A percentile compares a stretch with the other conserved stretches of the same genome.
Conservation (phyloP, 208 protist species). For the Trypanosoma cruzi region DNA sequence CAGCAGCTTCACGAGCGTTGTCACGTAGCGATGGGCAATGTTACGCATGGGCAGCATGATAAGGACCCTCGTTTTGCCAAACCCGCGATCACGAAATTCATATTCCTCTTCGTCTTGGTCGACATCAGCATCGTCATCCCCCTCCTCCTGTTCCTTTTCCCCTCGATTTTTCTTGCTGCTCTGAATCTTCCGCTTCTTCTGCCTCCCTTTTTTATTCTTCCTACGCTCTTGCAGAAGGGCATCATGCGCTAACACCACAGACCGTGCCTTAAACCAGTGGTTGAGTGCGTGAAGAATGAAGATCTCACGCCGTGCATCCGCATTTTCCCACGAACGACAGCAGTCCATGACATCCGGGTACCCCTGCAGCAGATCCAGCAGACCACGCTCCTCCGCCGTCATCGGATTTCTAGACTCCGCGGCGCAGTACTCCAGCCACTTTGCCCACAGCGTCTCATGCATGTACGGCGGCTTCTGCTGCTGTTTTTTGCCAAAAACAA, state of each 20-base stretch:
- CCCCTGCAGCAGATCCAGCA: slow-evolving; percentile 73
- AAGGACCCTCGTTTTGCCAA: slow-evolving; percentile 92
- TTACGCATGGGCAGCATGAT: slow-evolving; percentile 95
- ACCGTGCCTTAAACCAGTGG: slow-evolving; percentile 87
- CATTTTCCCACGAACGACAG: slow-evolving; percentile 75
- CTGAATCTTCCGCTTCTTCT: neutral
- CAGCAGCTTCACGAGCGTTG: slow-evolving; percentile 78
- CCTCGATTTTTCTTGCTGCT: slow-evolving; percentile 21
- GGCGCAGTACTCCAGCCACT: slow-evolving; percentile 61
- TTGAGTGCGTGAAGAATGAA: slow-evolving; percentile 76
- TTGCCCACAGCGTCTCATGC: slow-evolving; percentile 69
- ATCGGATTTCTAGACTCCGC: slow-evolving; percentile 31
- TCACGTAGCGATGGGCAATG: slow-evolving; percentile 87
- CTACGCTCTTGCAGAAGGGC: slow-evolving; percentile 42
- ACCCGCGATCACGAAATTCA: slow-evolving; percentile 94
- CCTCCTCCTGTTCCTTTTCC: slow-evolving; percentile 15
- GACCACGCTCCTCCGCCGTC: slow-evolving; percentile 69
- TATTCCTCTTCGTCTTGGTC: slow-evolving; percentile 55
- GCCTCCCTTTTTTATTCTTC: slow-evolving; percentile 18
- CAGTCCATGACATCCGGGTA: slow-evolving; percentile 83
- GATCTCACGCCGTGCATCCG: slow-evolving; percentile 66
- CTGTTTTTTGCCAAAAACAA: slow-evolving; percentile 26
- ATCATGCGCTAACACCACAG: slow-evolving; percentile 77
- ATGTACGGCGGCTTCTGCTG: slow-evolving; percentile 49
- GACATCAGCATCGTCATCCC: slow-evolving; percentile 31